Evolutionary conservation across 495 filamentous ascomycete genomes (phyloP).

Genomic region (Lindgomyces ingoldianus): DNA sequence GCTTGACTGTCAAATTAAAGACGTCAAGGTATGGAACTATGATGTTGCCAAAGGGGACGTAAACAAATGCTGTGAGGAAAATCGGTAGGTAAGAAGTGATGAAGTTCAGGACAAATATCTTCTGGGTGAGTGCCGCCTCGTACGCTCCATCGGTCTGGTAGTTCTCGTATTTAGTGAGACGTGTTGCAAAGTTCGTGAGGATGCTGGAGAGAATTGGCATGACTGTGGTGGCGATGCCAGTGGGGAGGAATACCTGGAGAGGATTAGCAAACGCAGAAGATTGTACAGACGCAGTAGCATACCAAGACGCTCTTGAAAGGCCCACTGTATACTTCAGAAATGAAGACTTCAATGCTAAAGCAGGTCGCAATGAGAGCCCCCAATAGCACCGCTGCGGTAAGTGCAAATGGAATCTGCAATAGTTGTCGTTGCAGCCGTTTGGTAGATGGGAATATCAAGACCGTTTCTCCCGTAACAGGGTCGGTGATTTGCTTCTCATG

Average conservation of each 20-base stretch:
- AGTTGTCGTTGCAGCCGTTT: conserved; percentile 79
- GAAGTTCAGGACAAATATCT: conserved; percentile 95
- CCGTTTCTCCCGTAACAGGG: conserved; percentile 79
- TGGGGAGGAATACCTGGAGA: conserved; percentile 78
- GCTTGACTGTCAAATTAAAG: conserved; percentile 73
- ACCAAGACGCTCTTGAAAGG: conserved; percentile 85
- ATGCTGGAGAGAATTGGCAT: conserved; percentile 77
- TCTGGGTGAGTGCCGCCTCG: conserved; percentile 77
- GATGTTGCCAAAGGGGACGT: conserved; percentile 86
- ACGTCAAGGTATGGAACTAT: conserved; percentile 90
- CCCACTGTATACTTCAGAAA: conserved; percentile 89
- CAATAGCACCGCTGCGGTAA: conserved; percentile 66
- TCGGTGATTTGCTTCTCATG: conserved; percentile 75
- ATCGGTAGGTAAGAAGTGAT: conserved; percentile 94
- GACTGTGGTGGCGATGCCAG: conserved; percentile 75
- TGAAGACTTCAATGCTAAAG: conserved; percentile 94
- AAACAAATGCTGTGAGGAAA: conserved; percentile 92
- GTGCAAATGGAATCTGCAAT: conserved; percentile 85
- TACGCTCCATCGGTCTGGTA: conserved; percentile 83
- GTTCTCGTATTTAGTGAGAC: conserved; percentile 85
- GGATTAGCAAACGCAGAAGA: conserved; percentile 8
- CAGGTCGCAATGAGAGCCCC: conserved; percentile 82
- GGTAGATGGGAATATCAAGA: conserved; percentile 73
- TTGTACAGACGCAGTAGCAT: conserved; percentile 35
- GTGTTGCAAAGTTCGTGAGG: conserved; percentile 73